Evolutionary conservation across 2,329 filamentous ascomycete species (phyloP).

Genomic region (Talaromyces albobiverticillius): DNA sequence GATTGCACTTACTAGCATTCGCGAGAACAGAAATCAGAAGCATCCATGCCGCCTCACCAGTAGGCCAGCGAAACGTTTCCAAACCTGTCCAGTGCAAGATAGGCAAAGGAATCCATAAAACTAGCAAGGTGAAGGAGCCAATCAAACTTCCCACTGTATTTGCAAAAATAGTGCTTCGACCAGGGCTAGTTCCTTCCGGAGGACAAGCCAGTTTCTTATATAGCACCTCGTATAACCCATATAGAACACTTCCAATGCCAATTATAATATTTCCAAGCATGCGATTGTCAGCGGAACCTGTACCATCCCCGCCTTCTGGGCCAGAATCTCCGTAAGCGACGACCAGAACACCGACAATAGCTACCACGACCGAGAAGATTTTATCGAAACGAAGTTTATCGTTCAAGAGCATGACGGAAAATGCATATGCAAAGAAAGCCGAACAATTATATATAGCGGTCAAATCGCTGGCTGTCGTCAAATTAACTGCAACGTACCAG

Average conservation of each 20-base stretch:
- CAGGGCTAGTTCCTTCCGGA: constrained; percentile 78
- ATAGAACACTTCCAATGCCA: constrained; percentile 83
- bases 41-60: constrained; percentile 73
- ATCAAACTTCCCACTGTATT: constrained; percentile 89
- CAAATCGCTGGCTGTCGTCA: constrained; percentile 89
- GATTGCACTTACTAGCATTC: constrained; percentile 66
- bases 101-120: constrained; percentile 90
- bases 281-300: constrained; percentile 58
- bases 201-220: constrained; percentile 94
- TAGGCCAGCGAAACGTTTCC: constrained; percentile 80
- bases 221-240: constrained; percentile 94
- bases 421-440: constrained; percentile 97
- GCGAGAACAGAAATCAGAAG: constrained; percentile 76
- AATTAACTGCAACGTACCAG: constrained; percentile 92
- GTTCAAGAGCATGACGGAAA: constrained; percentile 83
- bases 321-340: constrained; percentile 85
- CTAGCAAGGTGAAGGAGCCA: constrained; percentile 76
- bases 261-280: constrained; percentile 89
- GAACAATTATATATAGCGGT: constrained; percentile 99
- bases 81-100: constrained; percentile 74
- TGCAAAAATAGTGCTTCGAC: constrained; percentile 93
- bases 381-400: constrained; percentile 84
- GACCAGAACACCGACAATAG: constrained; percentile 86
- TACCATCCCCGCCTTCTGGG: constrained; percentile 31
- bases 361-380: constrained; percentile 78